A percentile compares a stretch with the other conserved stretches of the same genome.
Evolutionary conservation across 2,329 filamentous ascomycete genomes (phyloP).

Genomic region (Penicillium psychrosexuale): DNA sequence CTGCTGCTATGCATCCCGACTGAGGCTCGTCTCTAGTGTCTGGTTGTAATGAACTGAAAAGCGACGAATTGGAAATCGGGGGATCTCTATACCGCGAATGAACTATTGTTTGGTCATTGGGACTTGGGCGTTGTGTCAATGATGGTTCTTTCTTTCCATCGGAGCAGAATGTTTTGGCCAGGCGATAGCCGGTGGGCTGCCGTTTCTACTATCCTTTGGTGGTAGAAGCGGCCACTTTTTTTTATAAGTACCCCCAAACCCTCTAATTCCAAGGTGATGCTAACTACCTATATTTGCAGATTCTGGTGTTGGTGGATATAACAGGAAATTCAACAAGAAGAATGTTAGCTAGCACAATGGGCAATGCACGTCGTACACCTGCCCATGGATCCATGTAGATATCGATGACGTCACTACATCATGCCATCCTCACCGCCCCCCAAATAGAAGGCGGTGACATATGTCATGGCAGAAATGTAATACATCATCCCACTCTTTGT

Average conservation of each 20-base stretch:
- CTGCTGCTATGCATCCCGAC: constrained; percentile 13
- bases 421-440: neutral
- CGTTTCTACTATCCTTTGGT: constrained; percentile 25
- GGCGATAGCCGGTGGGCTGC: constrained; percentile 21
- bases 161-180: constrained; percentile 16
- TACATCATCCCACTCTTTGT: constrained; percentile 13
- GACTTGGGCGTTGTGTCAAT: constrained; percentile 7
- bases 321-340: neutral
- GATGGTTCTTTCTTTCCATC: constrained; percentile 6
- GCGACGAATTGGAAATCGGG: constrained; percentile 15
- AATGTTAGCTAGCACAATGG: neutral
- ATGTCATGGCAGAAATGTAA: neutral
- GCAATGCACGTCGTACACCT: neutral
- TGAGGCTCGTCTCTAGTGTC: constrained; percentile 3
- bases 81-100: constrained; percentile 9
- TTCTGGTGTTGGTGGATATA: neutral
- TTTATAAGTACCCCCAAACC: constrained; percentile 38
- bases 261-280: constrained; percentile 6
- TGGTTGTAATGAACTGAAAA: constrained; percentile 13
- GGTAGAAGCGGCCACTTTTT: constrained; percentile 32
- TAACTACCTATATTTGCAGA: constrained; percentile 34
- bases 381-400: neutral
- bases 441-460: neutral
- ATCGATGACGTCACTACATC: neutral
- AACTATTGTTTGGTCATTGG: constrained; percentile 9